These are phyloP conservation scores for Hymenoscyphus occultus DNA, from an alignment of 2,329 filamentous ascomycete genomes.

Conservation along the genomic window DNA sequence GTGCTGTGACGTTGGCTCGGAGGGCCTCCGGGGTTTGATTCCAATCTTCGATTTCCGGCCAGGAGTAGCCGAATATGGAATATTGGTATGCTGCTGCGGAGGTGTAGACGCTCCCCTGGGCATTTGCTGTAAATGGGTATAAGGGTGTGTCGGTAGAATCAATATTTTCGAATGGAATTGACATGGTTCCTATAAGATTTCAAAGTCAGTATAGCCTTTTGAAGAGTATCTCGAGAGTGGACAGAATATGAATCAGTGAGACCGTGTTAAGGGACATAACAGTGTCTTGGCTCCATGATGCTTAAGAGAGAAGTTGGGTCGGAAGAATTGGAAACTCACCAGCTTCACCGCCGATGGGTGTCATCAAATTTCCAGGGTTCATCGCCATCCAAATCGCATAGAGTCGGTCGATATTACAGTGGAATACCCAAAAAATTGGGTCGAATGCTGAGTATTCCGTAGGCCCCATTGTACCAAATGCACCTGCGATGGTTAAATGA, in stretches of 20 bases:
- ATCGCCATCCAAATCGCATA: constrained; percentile 74
- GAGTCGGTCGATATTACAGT: constrained; percentile 64
- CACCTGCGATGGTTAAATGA: constrained; percentile 41
- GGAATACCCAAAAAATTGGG: constrained; percentile 37
- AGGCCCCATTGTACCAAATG: constrained; percentile 62
- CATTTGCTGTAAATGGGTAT: constrained; percentile 1
- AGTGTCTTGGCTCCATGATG: too few species aligned
- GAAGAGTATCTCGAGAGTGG: not conserved
- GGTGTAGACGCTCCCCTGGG: constrained; percentile 3
- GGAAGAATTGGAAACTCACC: constrained; percentile 9
- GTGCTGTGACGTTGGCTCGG: constrained; percentile 57
- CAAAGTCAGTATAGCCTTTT: too few species aligned
- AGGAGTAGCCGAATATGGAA: constrained; percentile 35
- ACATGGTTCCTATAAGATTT: not conserved
- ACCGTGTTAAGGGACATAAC: too few species aligned
- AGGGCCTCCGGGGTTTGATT: constrained; percentile 56
- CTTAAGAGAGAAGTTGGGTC: too few species aligned
- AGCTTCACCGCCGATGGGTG: constrained; percentile 30
- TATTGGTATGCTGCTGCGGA: constrained; percentile 22
- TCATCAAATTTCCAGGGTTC: constrained; percentile 65
- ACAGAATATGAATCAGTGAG: constrained; percentile 26
- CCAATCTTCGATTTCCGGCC: constrained; percentile 40
- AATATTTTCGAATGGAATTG: not conserved
- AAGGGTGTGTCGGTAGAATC: not conserved
- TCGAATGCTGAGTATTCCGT: constrained; percentile 67